phyloP scores from a whole-genome alignment of 805 yeast genomes.

The Kuraishia capsulata region DNA sequence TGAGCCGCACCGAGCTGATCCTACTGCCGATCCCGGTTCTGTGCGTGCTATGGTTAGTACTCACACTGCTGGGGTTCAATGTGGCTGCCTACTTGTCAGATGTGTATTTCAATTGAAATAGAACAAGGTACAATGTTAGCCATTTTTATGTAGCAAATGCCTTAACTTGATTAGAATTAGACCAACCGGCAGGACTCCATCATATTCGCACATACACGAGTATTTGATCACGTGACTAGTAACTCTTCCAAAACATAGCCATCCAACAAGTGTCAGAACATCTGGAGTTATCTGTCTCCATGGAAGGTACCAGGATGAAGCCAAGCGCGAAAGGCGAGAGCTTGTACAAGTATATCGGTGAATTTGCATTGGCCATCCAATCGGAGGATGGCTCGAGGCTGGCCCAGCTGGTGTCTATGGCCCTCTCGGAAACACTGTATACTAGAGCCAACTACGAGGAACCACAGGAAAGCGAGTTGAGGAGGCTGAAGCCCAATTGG shows the following conservation, averaged over 20 bases:
- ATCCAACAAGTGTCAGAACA: no score
- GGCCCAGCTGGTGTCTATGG: constrained; percentile 3
- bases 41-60: constrained; percentile 45
- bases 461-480: constrained; percentile 2
- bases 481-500: constrained; percentile 4
- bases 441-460: constrained; percentile 1
- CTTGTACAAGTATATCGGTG: constrained; percentile 2
- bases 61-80: constrained; percentile 59
- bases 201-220: no score
- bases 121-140: no score
- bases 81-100: constrained; percentile 58
- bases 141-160: no score
- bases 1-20: constrained; percentile 53
- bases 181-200: no score
- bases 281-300: no score
- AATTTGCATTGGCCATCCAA: constrained; percentile 1
- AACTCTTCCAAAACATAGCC: no score
- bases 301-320: no score
- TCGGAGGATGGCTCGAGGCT: constrained; percentile 3
- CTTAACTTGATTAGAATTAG: no score
- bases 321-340: no score
- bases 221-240: no score
- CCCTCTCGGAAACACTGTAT: constrained; percentile 1
- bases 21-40: constrained; percentile 57
- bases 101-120: background rate